Conservation (phyloP, 1,284 basidiomycete species). For the Rhodotorula mucilaginosa region DNA sequence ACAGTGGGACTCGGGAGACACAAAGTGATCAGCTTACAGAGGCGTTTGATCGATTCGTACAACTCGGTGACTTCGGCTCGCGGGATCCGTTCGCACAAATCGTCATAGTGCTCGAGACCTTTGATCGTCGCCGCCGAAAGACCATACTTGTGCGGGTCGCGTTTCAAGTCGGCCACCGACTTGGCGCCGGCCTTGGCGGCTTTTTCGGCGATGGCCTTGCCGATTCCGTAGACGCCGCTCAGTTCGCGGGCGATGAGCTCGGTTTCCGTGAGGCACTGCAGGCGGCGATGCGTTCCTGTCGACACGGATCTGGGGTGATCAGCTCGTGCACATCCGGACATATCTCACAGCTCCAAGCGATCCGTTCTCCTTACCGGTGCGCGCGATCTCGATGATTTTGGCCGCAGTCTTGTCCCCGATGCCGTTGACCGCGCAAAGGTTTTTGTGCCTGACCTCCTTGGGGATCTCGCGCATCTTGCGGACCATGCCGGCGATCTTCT, state of each 20-base stretch:
- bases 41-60: constrained; percentile 64
- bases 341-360: constrained; percentile 45
- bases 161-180: constrained; percentile 68
- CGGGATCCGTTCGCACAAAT: constrained; percentile 77
- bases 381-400: constrained; percentile 74
- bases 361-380: constrained; percentile 57
- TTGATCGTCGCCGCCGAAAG: constrained; percentile 62
- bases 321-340: constrained; percentile 49
- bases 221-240: constrained; percentile 61
- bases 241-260: constrained; percentile 4
- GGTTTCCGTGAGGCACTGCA: neutral
- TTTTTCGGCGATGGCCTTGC: constrained; percentile 57
- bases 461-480: constrained; percentile 13
- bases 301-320: constrained; percentile 52
- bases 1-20: neutral
- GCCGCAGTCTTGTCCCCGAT: constrained; percentile 15
- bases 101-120: constrained; percentile 74
- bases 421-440: constrained; percentile 55
- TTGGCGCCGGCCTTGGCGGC: constrained; percentile 76
- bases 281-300: constrained; percentile 55
- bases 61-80: constrained; percentile 71
- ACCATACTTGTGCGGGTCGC: constrained; percentile 56
- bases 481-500: constrained; percentile 29
- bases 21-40: constrained; percentile 9
- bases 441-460: constrained; percentile 59